Base-by-base conservation (phyloP, 352 stramenopile species). In the Phytophthora aleatoria region DNA sequence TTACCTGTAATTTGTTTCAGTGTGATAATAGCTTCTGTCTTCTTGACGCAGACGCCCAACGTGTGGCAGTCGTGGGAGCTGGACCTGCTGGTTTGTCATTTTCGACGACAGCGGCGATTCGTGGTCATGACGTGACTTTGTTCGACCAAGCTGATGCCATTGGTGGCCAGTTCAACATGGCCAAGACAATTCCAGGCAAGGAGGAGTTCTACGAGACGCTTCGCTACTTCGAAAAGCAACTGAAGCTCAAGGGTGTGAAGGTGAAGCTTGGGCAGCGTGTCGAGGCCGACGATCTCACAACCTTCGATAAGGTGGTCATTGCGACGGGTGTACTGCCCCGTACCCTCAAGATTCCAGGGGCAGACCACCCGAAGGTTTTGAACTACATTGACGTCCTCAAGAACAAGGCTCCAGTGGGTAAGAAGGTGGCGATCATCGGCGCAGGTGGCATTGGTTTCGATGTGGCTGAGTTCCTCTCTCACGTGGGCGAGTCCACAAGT, bases 371-470 rank as follows among this genome's bases (percentile, higher is more conserved):
- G 1, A 97, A 96, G 67, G 94, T 92, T 12, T 56, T 99, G 45
- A 97, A 81, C 48, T 99, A 99, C 71, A 91, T 99, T 51, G 96
- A 99, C 71, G 96, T 99, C 5, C 79, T 99, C 42, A 89, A 87
- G 59, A 75, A 95, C 51, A 88, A 97, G 27, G 88, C 76, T 31
- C 74, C 83, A 5, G 90, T 98, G 15, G 97, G 97, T 33, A 77
- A 97, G 48, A 85, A 85, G 9, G 96, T 99, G 11, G 97, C 96
- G 2, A 79, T 99, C 36, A 97, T 99, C 68, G 97, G 97, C 38
- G 96, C 96, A 26, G 97, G 97, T 58, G 97, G 97, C 4, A 99
- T 99, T 64, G 97, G 97, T n/a, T 99, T 99, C 69, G 97, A 99
- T 81, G 93, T 99, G 7, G 86, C 92, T 11, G 97, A 99, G 68